Base-by-base conservation (phyloP, 1,139 yeast genomes). In the Candida neerlandica region DNA sequence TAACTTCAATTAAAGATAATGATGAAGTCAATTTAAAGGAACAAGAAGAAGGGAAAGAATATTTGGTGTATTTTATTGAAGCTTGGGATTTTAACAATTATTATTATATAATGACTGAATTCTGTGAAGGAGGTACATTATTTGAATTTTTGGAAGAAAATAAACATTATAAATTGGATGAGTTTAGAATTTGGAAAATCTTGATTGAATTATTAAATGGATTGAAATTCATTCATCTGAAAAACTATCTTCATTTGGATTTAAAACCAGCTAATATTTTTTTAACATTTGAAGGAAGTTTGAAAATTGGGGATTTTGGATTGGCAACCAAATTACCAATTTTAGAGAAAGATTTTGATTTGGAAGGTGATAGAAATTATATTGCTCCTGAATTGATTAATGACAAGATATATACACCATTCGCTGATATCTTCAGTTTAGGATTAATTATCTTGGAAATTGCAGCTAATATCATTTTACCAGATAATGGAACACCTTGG, bases 401-500 rank as follows among this genome's bases (percentile, higher is more conserved):
- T 40, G 84, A 81, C 50, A 91, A 90, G 61, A 78, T 81, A 48
- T 94, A 94, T 63, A 92, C 91, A 46, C 91, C 89, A 57, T 92
- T 94, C 52, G 98, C 99, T 0, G 99, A 94, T 66, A 85, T 94
- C 11, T 94, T 94, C 67, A 89, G 97, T 30, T 79, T 92, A 43
- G 99, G 99, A 0, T 75, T 95, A 52, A 89, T 94, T 57, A 86
- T 94, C 73, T 85, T 94, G 45, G 99, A 94, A 67, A 88, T 91
- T 58, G 99, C 99, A 1, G 97, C 99, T 1, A 94, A 94, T 66
- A 94, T 94, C 46, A 84, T 92, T 7, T 71, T 95, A 45, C 99
- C 99, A 0, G 98, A 94, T 59, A 92, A 95, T 66, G 99, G 99
- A 5, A 81, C 91, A 9, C 95, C 96, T 34, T 94, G 99, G 99